Conservation (phyloP, 2,329 filamentous ascomycete genomes). For the Botrytis paeoniae region DNA sequence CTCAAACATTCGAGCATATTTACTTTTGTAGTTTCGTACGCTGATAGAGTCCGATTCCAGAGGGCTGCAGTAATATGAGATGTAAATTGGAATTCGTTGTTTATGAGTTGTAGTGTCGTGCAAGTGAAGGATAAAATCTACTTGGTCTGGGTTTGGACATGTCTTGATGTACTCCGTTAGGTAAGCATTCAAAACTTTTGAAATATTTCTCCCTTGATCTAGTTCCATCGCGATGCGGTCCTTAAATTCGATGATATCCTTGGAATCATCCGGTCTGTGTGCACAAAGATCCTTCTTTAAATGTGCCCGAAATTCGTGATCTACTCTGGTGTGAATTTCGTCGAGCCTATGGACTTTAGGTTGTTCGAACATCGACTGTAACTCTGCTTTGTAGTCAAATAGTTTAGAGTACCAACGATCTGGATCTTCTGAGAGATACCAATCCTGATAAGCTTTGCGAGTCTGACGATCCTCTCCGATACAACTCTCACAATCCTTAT, state of each 20-base stretch:
- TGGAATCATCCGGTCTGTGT: conserved; percentile 19
- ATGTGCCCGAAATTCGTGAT: conserved; percentile 29
- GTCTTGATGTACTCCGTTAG: conserved; percentile 19
- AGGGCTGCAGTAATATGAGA: conserved; percentile 32
- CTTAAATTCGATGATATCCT: conserved; percentile 20
- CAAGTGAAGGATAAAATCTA: conserved; percentile 21
- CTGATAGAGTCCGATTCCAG: conserved; percentile 25
- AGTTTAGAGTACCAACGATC: conserved; percentile 28
- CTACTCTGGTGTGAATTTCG: conserved; percentile 30
- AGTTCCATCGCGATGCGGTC: conserved; percentile 20
- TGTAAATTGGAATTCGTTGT: conserved; percentile 31
- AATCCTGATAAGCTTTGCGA: conserved; percentile 31
- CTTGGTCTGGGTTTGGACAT: conserved; percentile 19
- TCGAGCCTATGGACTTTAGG: conserved; percentile 24
- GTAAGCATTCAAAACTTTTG: conserved; percentile 26
- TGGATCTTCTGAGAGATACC: conserved; percentile 31
- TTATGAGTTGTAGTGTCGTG: conserved; percentile 27
- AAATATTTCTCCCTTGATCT: conserved; percentile 19
- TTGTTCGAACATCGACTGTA: conserved; percentile 29
- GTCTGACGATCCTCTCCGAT: conserved; percentile 28
- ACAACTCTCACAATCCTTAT: conserved; percentile 31
- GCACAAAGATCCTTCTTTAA: conserved; percentile 29
- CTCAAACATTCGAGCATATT: conserved; percentile 35
- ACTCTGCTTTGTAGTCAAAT: conserved; percentile 25
- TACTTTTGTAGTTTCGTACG: conserved; percentile 34